phyloP scores from a whole-genome alignment of 257 asterid genomes.

The Ilex aquifolium region DNA sequence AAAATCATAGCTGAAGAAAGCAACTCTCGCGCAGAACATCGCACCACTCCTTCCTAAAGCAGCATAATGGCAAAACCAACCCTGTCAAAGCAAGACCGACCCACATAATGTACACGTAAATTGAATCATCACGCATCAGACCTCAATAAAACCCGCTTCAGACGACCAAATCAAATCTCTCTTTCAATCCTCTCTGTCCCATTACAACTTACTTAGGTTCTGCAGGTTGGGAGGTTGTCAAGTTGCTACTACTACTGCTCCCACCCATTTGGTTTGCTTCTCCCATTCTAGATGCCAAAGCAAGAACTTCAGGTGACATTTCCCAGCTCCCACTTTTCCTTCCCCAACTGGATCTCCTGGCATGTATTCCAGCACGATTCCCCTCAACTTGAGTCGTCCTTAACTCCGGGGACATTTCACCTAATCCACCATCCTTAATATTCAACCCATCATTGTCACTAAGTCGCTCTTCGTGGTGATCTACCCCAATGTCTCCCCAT shows the following conservation, averaged over 20 bases:
- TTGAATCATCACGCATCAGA: too few species aligned
- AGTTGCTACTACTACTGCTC: slow-evolving; percentile 37
- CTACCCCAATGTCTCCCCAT: slow-evolving; percentile 73
- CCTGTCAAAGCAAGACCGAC: too few species aligned
- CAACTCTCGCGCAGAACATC: too few species aligned
- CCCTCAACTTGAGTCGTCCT: slow-evolving; percentile 78
- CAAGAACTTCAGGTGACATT: slow-evolving; percentile 93
- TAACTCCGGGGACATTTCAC: slow-evolving; percentile 63
- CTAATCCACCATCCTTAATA: slow-evolving; percentile 47
- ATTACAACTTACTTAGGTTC: slow-evolving; percentile 28
- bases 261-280: slow-evolving; percentile 61
- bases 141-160: slow-evolving; percentile 4
- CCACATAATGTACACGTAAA: too few species aligned
- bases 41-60: too few species aligned
- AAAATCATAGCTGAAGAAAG: too few species aligned
- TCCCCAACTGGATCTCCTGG: slow-evolving; percentile 89
- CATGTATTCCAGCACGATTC: slow-evolving; percentile 74
- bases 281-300: slow-evolving; percentile 78
- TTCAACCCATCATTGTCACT: slow-evolving; percentile 60
- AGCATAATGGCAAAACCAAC: too few species aligned
- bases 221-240: slow-evolving; percentile 20
- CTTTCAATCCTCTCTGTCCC: neutral
- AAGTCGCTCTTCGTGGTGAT: slow-evolving; percentile 54
- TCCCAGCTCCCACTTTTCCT: slow-evolving; percentile 97
- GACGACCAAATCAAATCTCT: slow-evolving; percentile 9